Conservation (phyloP, 805 yeast genomes). For the Hanseniaspora taiwanica region DNA sequence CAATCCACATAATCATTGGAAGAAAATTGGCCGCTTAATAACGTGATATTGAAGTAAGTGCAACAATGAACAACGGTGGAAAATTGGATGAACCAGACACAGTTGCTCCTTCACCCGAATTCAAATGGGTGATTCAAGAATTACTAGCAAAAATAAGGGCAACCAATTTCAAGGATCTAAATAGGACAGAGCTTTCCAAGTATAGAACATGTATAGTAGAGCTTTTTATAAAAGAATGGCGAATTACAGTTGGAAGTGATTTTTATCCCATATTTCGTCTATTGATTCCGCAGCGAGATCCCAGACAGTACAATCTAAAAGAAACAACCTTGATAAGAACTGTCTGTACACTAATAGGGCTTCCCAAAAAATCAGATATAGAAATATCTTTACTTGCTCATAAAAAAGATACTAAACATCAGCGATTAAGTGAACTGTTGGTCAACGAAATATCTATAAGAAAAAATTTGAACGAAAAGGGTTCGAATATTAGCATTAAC, state of each 20-base stretch:
- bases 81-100: neutral
- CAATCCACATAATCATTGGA: too few relatives aligned
- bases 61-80: neutral
- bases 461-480: neutral
- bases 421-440: slow-evolving; percentile 32
- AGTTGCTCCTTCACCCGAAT: slow-evolving; percentile 24
- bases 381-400: slow-evolving; percentile 35
- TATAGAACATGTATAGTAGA: slow-evolving; percentile 16
- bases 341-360: slow-evolving; percentile 37
- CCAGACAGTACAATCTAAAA: slow-evolving; percentile 46
- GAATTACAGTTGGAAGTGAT: slow-evolving; percentile 42
- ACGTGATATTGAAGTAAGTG: too few relatives aligned
- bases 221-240: slow-evolving; percentile 37
- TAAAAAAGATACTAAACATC: slow-evolving; percentile 33
- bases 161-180: slow-evolving; percentile 9
- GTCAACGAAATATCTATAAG: slow-evolving; percentile 17
- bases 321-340: slow-evolving; percentile 46
- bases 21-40: too few relatives aligned
- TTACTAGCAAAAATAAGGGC: slow-evolving; percentile 19
- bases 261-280: slow-evolving; percentile 56
- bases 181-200: slow-evolving; percentile 11
- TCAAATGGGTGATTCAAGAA: slow-evolving; percentile 25
- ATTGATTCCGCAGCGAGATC: slow-evolving; percentile 50
- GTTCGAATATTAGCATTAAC: slow-evolving; percentile 26
- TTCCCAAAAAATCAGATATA: slow-evolving; percentile 51